Percentiles rank a stretch among this genome's conserved stretches.
Conservation (phyloP, 805 yeast genomes). For the Kurtzmaniella fragi region DNA sequence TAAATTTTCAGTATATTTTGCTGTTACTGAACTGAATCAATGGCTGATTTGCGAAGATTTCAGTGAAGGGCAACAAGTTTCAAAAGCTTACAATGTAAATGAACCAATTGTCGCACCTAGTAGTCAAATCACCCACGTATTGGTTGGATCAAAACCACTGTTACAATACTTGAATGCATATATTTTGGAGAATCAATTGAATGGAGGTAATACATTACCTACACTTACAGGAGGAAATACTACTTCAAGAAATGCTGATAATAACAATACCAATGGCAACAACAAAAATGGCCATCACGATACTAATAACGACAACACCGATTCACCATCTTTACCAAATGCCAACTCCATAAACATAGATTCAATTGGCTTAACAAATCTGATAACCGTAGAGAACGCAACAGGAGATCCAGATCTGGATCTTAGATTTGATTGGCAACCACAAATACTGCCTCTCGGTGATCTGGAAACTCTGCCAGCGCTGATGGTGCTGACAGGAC, state of each 20-base stretch:
- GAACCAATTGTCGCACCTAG: constrained; percentile 26
- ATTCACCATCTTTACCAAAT: neutral
- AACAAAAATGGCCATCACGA: neutral
- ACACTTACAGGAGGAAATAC: neutral
- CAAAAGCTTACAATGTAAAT: constrained; percentile 55
- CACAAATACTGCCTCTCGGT: constrained; percentile 15
- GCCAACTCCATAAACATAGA: neutral
- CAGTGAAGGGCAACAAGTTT: constrained; percentile 78
- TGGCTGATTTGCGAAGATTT: constrained; percentile 85
- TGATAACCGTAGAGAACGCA: neutral
- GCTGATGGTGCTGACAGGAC: too few species aligned
- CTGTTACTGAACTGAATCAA: constrained; percentile 50
- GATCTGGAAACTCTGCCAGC: too few species aligned
- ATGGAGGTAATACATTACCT: neutral
- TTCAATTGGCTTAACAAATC: neutral
- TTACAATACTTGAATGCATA: constrained; percentile 50
- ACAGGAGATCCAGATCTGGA: constrained; percentile 3
- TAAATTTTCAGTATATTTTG: constrained; percentile 72
- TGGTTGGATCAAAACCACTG: constrained; percentile 52
- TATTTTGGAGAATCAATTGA: constrained; percentile 34
- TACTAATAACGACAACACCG: neutral
- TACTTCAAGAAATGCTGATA: constrained; percentile 1
- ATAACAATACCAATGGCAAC: constrained; percentile 1
- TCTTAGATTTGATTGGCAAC: constrained; percentile 14
- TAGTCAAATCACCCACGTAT: constrained; percentile 59